phyloP scores from a whole-genome alignment of 306 rosid species.

The Vigna nakashimae region DNA sequence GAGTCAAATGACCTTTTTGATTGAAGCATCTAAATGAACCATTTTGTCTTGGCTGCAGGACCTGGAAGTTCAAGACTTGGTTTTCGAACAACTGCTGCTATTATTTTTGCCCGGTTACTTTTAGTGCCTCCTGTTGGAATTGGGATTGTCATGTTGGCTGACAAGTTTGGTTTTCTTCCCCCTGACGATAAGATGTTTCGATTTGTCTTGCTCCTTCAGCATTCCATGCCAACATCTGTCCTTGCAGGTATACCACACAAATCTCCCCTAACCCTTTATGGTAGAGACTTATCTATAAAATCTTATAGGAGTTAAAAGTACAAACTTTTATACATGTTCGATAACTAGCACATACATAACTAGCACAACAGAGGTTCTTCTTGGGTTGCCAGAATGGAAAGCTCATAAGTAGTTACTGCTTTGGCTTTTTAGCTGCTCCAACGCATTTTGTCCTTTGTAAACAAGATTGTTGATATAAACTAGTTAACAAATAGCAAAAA shows the following conservation, averaged over 20 bases:
- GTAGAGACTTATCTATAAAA: slow-evolving; percentile 25
- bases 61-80: slow-evolving; percentile 99
- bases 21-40: slow-evolving; percentile 22
- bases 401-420: background rate
- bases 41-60: slow-evolving; percentile 62
- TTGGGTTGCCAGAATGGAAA: slow-evolving; percentile 21
- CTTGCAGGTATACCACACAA: slow-evolving; percentile 68
- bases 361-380: slow-evolving; percentile 28
- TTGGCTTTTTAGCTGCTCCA: slow-evolving; percentile 17
- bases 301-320: slow-evolving; percentile 17
- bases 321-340: background rate
- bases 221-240: slow-evolving; percentile 97
- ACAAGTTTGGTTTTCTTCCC: slow-evolving; percentile 95
- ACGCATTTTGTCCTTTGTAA: background rate
- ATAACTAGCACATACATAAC: background rate
- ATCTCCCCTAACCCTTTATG: slow-evolving; percentile 10
- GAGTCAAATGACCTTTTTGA: slow-evolving; percentile 22
- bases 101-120: slow-evolving; percentile 73
- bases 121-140: slow-evolving; percentile 93
- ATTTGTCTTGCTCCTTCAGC: slow-evolving; percentile 92
- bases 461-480: background rate
- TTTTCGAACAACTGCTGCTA: slow-evolving; percentile 82
- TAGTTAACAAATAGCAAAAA: background rate
- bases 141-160: slow-evolving; percentile 91
- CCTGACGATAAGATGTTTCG: slow-evolving; percentile 86